phyloP scores from a whole-genome alignment of 2,329 filamentous ascomycete genomes.

The Xylaria sp. region DNA sequence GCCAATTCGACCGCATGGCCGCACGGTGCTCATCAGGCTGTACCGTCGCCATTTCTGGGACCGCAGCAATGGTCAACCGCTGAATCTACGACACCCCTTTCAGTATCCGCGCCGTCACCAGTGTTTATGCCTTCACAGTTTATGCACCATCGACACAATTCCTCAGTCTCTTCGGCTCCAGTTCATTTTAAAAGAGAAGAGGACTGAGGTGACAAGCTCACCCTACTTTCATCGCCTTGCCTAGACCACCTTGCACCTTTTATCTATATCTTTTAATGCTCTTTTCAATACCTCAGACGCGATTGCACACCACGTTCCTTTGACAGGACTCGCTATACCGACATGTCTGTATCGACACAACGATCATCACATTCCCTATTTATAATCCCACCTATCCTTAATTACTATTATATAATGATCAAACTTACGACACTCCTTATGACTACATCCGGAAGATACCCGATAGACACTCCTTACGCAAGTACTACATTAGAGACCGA shows the following conservation, averaged over 20 bases:
- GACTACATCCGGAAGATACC: conserved; percentile 54
- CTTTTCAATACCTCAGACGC: conserved; percentile 49
- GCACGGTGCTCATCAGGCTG: conserved; percentile 53
- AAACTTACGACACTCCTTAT: conserved; percentile 54
- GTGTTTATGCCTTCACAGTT: conserved; percentile 51
- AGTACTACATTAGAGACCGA: conserved; percentile 50
- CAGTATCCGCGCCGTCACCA: conserved; percentile 51
- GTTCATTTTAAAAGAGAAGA: conserved; percentile 52
- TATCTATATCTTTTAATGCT: conserved; percentile 43
- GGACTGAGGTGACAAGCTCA: conserved; percentile 36
- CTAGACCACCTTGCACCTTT: conserved; percentile 37
- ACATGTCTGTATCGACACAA: conserved; percentile 53
- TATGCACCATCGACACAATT: conserved; percentile 52
- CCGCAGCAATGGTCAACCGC: conserved; percentile 56
- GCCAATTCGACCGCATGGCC: conserved; percentile 44
- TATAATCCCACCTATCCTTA: conserved; percentile 45
- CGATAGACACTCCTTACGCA: conserved; percentile 59
- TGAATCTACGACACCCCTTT: conserved; percentile 54
- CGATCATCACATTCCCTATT: conserved; percentile 52
- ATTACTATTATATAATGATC: conserved; percentile 49
- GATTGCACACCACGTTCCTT: conserved; percentile 53
- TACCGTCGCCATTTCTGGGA: conserved; percentile 59
- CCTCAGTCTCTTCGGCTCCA: conserved; percentile 51
- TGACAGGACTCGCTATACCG: conserved; percentile 50
- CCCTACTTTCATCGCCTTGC: conserved; percentile 10